Evolutionary conservation across 139 green algal genomes (phyloP).

Genomic region (Coelastrella sp.): DNA sequence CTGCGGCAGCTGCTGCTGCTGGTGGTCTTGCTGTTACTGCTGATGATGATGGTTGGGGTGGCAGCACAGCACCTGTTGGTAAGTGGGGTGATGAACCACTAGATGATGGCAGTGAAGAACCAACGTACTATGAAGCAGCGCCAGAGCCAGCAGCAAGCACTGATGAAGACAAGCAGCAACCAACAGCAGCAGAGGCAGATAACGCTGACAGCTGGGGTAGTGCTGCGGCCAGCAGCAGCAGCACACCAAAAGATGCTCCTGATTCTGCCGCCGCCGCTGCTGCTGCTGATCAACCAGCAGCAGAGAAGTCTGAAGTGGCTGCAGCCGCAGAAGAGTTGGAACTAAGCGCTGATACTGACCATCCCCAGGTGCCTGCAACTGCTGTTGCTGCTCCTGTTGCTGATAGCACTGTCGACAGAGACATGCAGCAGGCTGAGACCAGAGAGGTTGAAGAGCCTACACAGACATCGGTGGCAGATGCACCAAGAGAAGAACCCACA

Average conservation of each 20-base stretch:
- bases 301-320: neutral
- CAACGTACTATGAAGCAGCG: neutral
- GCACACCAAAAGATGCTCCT: neutral
- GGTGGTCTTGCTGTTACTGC: neutral
- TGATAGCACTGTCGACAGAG: neutral
- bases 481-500: neutral
- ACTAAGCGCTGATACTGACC: neutral
- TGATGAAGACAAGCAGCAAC: neutral
- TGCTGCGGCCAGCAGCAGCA: neutral
- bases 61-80: neutral
- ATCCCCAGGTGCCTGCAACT: neutral
- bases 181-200: neutral
- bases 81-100: neutral
- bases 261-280: neutral
- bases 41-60: neutral
- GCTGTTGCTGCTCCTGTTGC: neutral
- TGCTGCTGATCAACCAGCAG: neutral
- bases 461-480: no score
- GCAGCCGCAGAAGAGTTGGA: neutral
- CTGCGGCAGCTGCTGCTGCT: neutral
- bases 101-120: neutral
- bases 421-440: neutral
- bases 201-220: neutral
- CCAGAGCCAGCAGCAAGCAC: neutral
- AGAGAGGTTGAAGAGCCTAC: neutral